Conservation (phyloP, 2,329 filamentous ascomycete species). For the Alternaria longipes region DNA sequence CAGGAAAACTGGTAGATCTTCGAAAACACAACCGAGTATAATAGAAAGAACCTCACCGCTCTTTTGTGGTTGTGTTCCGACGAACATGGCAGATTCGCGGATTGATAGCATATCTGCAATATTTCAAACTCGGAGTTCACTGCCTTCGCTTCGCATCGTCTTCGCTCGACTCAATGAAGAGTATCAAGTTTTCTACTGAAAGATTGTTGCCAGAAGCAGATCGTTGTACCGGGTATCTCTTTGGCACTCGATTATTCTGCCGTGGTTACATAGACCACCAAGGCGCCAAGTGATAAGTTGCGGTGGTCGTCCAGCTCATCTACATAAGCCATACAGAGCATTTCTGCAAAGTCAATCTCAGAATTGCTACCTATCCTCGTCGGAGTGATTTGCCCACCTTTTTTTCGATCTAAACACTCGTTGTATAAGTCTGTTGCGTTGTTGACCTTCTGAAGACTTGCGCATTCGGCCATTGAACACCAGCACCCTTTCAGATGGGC, state of each 20-base stretch:
- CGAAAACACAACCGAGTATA: accelerated
- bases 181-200: neutral
- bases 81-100: neutral
- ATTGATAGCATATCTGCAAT: neutral
- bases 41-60: neutral
- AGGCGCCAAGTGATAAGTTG: neutral
- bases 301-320: neutral
- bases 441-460: neutral
- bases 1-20: neutral
- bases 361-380: neutral
- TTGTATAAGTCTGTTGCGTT: neutral
- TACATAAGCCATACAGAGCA: neutral
- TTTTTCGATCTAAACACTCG: neutral
- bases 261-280: neutral
- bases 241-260: neutral
- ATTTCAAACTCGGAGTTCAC: neutral
- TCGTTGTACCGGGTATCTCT: no score
- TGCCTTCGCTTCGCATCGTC: neutral
- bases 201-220: neutral
- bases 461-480: neutral
- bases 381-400: neutral
- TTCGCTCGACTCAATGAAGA: neutral
- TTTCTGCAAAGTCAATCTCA: no score
- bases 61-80: neutral
- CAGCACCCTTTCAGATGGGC: neutral